These are phyloP conservation scores for Malus orientalis DNA, from an alignment of 306 rosid species.

Conservation along the genomic window DNA sequence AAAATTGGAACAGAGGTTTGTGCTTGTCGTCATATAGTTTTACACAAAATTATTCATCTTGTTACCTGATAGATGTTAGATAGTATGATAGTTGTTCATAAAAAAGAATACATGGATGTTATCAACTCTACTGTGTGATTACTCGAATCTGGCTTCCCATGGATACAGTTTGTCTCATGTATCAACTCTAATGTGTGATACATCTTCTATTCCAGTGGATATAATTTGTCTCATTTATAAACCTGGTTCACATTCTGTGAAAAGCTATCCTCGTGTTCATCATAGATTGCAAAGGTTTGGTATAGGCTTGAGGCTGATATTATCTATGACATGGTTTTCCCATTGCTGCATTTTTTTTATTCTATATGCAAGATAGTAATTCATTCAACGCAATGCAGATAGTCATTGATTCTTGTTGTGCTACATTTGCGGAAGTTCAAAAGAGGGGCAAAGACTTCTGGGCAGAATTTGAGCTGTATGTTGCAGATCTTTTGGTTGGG, in stretches of 20 bases:
- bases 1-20: conserved; percentile 91
- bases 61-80: background rate
- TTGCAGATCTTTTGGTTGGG: conserved; percentile 47
- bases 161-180: background rate
- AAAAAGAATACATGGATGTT: background rate
- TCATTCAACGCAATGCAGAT: conserved; percentile 45
- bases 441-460: conserved; percentile 51
- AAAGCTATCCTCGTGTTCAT: background rate
- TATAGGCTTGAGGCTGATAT: background rate
- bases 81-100: background rate
- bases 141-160: background rate
- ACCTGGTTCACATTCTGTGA: background rate
- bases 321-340: background rate
- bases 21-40: conserved; percentile 16
- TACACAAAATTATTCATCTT: background rate
- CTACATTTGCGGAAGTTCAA: conserved; percentile 46
- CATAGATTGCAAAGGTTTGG: background rate
- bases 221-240: too few relatives aligned
- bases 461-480: conserved; percentile 46
- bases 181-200: too few relatives aligned
- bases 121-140: background rate
- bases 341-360: conserved; percentile 8
- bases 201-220: too few relatives aligned
- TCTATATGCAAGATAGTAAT: background rate
- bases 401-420: conserved; percentile 72